Evolutionary conservation across 495 filamentous ascomycete species (phyloP).

Genomic region (Ramalina intermedia): DNA sequence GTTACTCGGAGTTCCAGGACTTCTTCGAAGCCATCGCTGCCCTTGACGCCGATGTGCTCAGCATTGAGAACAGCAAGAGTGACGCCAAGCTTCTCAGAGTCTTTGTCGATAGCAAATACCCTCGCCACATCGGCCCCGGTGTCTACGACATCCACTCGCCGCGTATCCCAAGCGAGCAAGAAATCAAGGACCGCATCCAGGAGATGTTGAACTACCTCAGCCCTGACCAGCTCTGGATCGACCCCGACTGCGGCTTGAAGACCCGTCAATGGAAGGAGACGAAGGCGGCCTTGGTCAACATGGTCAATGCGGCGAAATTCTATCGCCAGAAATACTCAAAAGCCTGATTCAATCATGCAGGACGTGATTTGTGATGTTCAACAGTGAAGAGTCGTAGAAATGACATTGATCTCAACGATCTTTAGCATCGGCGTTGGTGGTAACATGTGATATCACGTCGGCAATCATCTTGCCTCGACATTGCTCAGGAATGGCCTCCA

Average conservation of each 20-base stretch:
- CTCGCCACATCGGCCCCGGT: slow-evolving; percentile 93
- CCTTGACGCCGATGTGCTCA: slow-evolving; percentile 92
- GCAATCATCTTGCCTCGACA: background rate
- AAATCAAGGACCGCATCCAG: slow-evolving; percentile 91
- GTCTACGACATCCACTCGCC: slow-evolving; percentile 99
- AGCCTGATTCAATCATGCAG: slow-evolving; percentile 10
- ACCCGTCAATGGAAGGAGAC: slow-evolving; percentile 94
- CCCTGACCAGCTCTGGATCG: slow-evolving; percentile 94
- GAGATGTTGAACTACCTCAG: slow-evolving; percentile 95
- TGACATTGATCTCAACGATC: slow-evolving; percentile 33
- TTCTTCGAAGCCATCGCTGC: slow-evolving; percentile 99
- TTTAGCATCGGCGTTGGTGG: slow-evolving; percentile 40
- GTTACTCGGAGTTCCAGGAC: slow-evolving; percentile 99
- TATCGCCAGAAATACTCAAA: slow-evolving; percentile 78
- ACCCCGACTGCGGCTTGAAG: slow-evolving; percentile 98
- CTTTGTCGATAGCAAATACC: slow-evolving; percentile 92
- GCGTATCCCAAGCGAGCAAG: slow-evolving; percentile 83
- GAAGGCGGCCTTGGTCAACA: slow-evolving; percentile 78
- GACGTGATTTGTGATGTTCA: slow-evolving; percentile 40
- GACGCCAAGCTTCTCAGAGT: slow-evolving; percentile 98
- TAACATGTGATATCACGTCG: background rate
- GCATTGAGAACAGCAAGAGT: slow-evolving; percentile 99
- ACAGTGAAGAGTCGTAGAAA: slow-evolving; percentile 21
- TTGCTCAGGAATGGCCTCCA: too few species aligned
- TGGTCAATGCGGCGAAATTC: slow-evolving; percentile 93